These are phyloP conservation scores for Aspergillus awamori DNA, from an alignment of 2,329 filamentous ascomycete species.

Conservation along the genomic window DNA sequence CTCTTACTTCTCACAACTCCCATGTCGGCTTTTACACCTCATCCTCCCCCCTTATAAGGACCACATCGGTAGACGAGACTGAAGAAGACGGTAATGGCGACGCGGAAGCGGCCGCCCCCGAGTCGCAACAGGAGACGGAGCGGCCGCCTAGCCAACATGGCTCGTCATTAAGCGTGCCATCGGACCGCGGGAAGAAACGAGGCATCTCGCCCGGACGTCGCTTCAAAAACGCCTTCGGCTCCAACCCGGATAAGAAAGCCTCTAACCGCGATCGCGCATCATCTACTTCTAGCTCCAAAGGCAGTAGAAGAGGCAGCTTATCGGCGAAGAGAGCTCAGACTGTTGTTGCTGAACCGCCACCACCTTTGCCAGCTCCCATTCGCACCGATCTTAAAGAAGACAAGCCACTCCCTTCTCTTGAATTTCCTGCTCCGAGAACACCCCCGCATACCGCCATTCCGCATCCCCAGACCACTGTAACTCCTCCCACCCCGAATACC, in stretches of 20 bases:
- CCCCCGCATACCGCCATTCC: slow-evolving; percentile 36
- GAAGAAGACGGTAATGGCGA: slow-evolving; percentile 37
- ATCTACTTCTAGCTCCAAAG: slow-evolving; percentile 48
- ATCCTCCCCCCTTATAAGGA: slow-evolving; percentile 68
- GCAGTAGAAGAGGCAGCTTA: slow-evolving; percentile 39
- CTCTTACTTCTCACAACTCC: slow-evolving; percentile 62
- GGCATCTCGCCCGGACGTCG: slow-evolving; percentile 71
- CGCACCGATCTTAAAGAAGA: slow-evolving; percentile 34
- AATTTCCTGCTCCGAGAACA: slow-evolving; percentile 33
- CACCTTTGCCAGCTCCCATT: slow-evolving; percentile 39
- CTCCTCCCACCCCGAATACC: slow-evolving; percentile 62
- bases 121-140: slow-evolving; percentile 48
- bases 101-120: slow-evolving; percentile 35
- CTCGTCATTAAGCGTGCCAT: slow-evolving; percentile 37
- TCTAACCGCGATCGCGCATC: slow-evolving; percentile 51
- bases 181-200: slow-evolving; percentile 53
- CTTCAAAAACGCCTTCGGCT: slow-evolving; percentile 70
- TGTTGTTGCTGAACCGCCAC: slow-evolving; percentile 30
- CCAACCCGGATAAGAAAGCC: slow-evolving; percentile 54
- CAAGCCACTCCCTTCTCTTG: slow-evolving; percentile 27
- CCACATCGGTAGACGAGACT: slow-evolving; percentile 50
- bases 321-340: slow-evolving; percentile 36
- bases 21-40: slow-evolving; percentile 70
- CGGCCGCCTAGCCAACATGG: slow-evolving; percentile 32
- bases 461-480: slow-evolving; percentile 57